Evolutionary conservation across 805 yeast species (phyloP).

Genomic region (Blastobotrys parvus): DNA sequence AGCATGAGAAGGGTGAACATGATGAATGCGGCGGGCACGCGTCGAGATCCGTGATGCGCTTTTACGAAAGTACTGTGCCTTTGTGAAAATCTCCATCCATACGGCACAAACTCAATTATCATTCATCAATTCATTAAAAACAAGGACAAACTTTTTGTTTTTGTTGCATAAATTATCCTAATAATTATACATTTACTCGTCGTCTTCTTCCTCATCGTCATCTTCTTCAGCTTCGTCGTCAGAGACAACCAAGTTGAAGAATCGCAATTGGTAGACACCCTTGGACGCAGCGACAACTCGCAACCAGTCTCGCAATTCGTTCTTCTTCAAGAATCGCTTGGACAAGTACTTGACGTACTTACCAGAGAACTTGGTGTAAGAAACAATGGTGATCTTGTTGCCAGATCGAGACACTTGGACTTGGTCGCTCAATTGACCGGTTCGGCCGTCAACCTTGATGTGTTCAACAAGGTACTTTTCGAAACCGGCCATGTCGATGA

Average conservation of each 20-base stretch:
- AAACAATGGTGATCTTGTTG: slow-evolving; percentile 80
- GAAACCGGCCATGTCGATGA: slow-evolving; percentile 96
- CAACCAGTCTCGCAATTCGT: slow-evolving; percentile 99
- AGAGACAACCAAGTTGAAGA: slow-evolving; percentile 97
- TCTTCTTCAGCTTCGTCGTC: slow-evolving; percentile 63
- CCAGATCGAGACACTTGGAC: slow-evolving; percentile 83
- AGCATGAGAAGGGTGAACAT: too few relatives aligned
- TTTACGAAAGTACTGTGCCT: too few relatives aligned
- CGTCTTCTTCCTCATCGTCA: not conserved
- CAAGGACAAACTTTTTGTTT: not conserved
- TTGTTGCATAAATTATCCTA: not conserved
- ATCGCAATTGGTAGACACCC: slow-evolving; percentile 94
- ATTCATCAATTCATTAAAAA: slow-evolving; percentile 1
- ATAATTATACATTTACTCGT: not conserved
- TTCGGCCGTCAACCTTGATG: slow-evolving; percentile 96
- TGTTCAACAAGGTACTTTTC: slow-evolving; percentile 97
- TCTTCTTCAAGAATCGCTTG: slow-evolving; percentile 99
- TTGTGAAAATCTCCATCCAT: too few relatives aligned
- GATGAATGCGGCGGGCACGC: too few relatives aligned
- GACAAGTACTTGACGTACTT: slow-evolving; percentile 99
- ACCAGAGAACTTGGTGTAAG: slow-evolving; percentile 96
- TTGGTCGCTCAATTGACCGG: slow-evolving; percentile 95
- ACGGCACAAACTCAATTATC: too few relatives aligned
- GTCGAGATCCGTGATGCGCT: too few relatives aligned
- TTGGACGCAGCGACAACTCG: slow-evolving; percentile 95